Conservation (phyloP, 768 basidiomycete species). For the Podaxis sp. region DNA sequence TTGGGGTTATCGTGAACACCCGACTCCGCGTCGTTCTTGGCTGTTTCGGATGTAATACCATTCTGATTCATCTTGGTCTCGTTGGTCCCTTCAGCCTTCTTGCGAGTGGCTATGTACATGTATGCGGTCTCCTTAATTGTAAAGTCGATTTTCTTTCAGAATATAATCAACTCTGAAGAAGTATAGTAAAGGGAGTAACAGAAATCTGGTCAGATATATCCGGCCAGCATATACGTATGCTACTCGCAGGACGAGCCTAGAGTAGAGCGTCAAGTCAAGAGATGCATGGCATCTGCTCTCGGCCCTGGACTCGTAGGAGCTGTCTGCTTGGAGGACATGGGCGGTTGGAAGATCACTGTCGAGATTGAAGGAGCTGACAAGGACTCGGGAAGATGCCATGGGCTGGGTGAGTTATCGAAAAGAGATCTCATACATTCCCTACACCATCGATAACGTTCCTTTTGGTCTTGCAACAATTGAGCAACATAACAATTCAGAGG, state of each 20-base stretch:
- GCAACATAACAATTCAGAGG: too few relatives aligned
- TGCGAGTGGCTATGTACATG: not conserved
- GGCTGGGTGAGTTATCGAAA: too few relatives aligned
- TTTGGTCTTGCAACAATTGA: too few relatives aligned
- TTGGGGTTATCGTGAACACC: not conserved
- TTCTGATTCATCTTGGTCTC: not conserved
- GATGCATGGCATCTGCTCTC: not conserved
- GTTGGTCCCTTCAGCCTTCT: not conserved
- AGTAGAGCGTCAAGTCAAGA: not conserved
- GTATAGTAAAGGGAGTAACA: constrained; percentile 1
- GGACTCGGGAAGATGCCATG: too few relatives aligned
- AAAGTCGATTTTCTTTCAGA: not conserved
- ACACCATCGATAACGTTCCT: too few relatives aligned
- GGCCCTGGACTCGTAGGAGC: too few relatives aligned
- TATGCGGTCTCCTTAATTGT: not conserved
- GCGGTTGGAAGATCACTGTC: too few relatives aligned
- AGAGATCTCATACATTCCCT: too few relatives aligned
- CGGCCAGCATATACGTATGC: not conserved
- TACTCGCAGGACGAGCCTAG: not conserved
- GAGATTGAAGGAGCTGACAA: too few relatives aligned
- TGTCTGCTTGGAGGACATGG: too few relatives aligned
- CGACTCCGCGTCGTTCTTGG: not conserved
- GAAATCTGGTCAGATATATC: not conserved
- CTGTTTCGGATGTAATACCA: not conserved
- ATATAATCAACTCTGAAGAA: not conserved